Evolutionary conservation across 1,139 yeast genomes (phyloP), one percentile per base, ranked within the genome.

Genomic region (Nakaseomyces glabratus): DNA sequence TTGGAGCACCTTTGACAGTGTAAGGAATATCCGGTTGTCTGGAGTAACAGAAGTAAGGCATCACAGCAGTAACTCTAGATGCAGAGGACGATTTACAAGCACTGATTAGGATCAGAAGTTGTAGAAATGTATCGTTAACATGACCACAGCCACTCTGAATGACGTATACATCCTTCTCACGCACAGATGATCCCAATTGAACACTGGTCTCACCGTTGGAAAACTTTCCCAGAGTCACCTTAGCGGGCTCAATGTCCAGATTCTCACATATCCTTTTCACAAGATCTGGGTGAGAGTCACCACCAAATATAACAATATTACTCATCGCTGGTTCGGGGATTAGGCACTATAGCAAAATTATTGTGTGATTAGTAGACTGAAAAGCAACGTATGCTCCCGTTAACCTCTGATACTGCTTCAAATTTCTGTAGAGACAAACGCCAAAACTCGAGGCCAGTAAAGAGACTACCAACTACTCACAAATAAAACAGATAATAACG

Each of bases 41-140:
- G 1, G 95, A 82, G 58, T 93, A 93, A 15, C 97, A 96, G 58
- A 93, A 90, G 43, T 85, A 68, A 4, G 99, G 98, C 59, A 90
- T 66, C 23, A 93, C 95, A 0, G 95, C 97, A 2, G 96, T 88
- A 28, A 88, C 95, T 45, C 93, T 71, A 42, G 75, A 78, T 10
- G 98, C 97, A 46, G 94, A 81, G 3, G 98, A 95, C 20, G 93
- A 82, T 56, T 90, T 90, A 60, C 97, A 88, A 4, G 98, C 98
- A 12, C 93, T 80, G 33, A 93, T 75, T 69, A 85, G 76, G 47
- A 93, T 82, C 47, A 90, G 63, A 35, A 93, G 66, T 60, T 93
- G 97, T 57, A 93, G 71, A 48, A 93, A 81, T 51, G 76, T 79
- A 57, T 90, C 97, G 57, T 93, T 93, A 31, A 88, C 95, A 50